A percentile compares a stretch with the other conserved stretches of the same genome.
Evolutionary conservation across 306 rosid species (phyloP).

Genomic region (Quercus dentata): DNA sequence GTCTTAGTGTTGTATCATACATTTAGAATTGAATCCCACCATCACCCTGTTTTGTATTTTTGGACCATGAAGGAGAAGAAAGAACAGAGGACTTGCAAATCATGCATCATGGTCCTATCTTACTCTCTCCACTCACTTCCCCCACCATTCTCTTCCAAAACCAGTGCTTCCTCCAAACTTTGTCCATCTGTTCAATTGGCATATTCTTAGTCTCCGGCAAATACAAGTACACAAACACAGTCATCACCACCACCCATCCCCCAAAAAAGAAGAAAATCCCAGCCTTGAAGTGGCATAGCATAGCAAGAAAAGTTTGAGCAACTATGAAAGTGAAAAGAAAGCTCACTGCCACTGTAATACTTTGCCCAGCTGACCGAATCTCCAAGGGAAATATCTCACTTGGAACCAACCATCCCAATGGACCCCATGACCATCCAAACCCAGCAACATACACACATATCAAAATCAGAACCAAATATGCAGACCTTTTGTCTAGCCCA

Average conservation of each 20-base stretch:
- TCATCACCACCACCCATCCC: constrained; percentile 53
- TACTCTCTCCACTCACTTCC: constrained; percentile 1
- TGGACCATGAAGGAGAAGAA: no score
- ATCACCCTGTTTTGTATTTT: no score
- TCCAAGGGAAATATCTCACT: constrained; percentile 49
- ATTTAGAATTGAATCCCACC: no score
- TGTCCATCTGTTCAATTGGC: constrained; percentile 38
- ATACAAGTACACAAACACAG: constrained; percentile 27
- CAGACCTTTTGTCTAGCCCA: constrained; percentile 35
- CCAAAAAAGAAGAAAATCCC: constrained; percentile 54
- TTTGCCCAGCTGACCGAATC: constrained; percentile 39
- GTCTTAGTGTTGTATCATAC: no score
- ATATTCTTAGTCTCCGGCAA: constrained; percentile 27
- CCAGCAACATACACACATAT: constrained; percentile 43
- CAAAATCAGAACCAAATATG: constrained; percentile 29
- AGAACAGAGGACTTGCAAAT: no score
- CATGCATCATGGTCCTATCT: not conserved
- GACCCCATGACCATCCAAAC: constrained; percentile 52
- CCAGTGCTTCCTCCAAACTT: constrained; percentile 48
- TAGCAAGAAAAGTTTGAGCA: constrained; percentile 43
- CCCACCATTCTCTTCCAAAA: constrained; percentile 42
- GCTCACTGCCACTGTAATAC: constrained; percentile 49
- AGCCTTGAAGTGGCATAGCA: constrained; percentile 44
- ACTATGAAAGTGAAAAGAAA: constrained; percentile 41
- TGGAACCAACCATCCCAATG: constrained; percentile 39